Conservation (phyloP, 75 land plant species). For the Picea glauca region DNA sequence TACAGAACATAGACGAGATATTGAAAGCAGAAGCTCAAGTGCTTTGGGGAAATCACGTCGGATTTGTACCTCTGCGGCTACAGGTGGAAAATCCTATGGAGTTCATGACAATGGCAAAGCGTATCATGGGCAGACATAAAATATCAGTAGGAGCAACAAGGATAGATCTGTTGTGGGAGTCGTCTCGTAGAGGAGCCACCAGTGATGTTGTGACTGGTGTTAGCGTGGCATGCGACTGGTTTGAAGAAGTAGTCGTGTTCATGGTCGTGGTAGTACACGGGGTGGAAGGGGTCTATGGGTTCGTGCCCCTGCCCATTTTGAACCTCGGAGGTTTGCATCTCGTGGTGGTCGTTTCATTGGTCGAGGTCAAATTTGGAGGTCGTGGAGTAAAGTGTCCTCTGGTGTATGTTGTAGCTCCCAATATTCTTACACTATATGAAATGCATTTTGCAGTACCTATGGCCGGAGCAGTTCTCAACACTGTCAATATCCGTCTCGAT, state of each 20-base stretch:
- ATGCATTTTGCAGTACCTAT: slow-evolving; percentile 87
- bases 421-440: slow-evolving; percentile 81
- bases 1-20: too few relatives aligned
- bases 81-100: too few relatives aligned
- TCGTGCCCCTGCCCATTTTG: slow-evolving; percentile 16
- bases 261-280: slow-evolving; percentile 25
- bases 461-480: slow-evolving; percentile 69
- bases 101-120: too few relatives aligned
- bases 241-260: not conserved
- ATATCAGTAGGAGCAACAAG: too few relatives aligned
- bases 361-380: slow-evolving; percentile 14
- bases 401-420: slow-evolving; percentile 76
- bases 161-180: too few relatives aligned
- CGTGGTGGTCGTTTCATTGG: slow-evolving; percentile 16
- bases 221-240: too few relatives aligned
- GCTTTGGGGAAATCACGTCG: too few relatives aligned
- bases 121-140: too few relatives aligned
- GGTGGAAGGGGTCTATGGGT: slow-evolving; percentile 1
- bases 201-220: too few relatives aligned
- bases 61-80: too few relatives aligned
- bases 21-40: too few relatives aligned
- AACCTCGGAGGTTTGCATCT: not conserved
- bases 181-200: too few relatives aligned
- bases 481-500: slow-evolving; percentile 64
- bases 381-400: slow-evolving; percentile 13